A percentile compares a stretch with the other conserved stretches of the same genome.
Evolutionary conservation across 495 filamentous ascomycete genomes (phyloP).

Genomic region (Pseudomonodictys pantanalensis): DNA sequence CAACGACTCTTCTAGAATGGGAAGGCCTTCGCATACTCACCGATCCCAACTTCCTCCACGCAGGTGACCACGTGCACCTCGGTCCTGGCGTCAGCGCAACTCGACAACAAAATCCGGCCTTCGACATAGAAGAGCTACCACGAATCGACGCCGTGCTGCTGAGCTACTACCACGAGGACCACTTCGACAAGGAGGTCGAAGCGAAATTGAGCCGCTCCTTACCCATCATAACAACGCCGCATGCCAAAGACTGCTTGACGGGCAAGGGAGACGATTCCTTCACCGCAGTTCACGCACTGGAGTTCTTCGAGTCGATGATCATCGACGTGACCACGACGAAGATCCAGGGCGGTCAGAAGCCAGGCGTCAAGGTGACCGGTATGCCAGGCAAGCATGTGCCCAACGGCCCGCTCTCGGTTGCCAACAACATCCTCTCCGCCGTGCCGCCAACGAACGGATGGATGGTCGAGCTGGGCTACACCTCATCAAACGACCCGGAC

Average conservation of each 20-base stretch:
- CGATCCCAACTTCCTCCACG: constrained; percentile 68
- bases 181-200: constrained; percentile 65
- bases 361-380: constrained; percentile 57
- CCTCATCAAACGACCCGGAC: background rate
- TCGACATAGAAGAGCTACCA: constrained; percentile 62
- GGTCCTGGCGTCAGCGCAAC: constrained; percentile 55
- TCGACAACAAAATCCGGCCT: constrained; percentile 56
- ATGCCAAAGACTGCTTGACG: constrained; percentile 56
- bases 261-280: constrained; percentile 49
- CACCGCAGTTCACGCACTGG: constrained; percentile 52
- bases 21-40: constrained; percentile 62
- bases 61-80: constrained; percentile 65
- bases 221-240: constrained; percentile 64
- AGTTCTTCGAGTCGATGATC: constrained; percentile 54
- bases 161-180: constrained; percentile 59
- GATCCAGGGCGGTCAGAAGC: constrained; percentile 22
- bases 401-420: constrained; percentile 45
- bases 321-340: constrained; percentile 45
- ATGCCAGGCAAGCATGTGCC: constrained; percentile 73
- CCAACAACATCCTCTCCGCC: constrained; percentile 59
- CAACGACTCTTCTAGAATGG: constrained; percentile 66
- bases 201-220: constrained; percentile 54
- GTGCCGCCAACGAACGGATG: constrained; percentile 73
- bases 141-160: constrained; percentile 59
- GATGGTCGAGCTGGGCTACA: constrained; percentile 64